phyloP scores from a whole-genome alignment of 2,329 filamentous ascomycete species.

The Bipolaris gigantea region DNA sequence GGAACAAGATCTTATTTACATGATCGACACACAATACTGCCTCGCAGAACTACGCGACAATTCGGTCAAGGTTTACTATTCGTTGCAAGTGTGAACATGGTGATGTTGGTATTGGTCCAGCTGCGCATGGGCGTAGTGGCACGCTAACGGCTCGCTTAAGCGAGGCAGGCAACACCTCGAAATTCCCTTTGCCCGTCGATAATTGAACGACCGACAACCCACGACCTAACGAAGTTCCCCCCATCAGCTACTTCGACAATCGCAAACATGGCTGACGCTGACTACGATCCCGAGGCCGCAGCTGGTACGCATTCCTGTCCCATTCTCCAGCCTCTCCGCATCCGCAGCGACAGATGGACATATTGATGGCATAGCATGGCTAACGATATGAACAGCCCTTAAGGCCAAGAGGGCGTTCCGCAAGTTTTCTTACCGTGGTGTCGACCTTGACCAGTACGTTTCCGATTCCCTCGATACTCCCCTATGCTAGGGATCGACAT shows the following conservation, averaged over 20 bases:
- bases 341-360: constrained; percentile 7
- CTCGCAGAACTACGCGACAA: not conserved
- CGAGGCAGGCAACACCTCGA: constrained; percentile 8
- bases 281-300: constrained; percentile 70
- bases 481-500: constrained; percentile 1
- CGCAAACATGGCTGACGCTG: constrained; percentile 81
- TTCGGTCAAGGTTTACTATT: not conserved
- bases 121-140: constrained; percentile 5
- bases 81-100: not conserved
- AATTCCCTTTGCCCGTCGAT: constrained; percentile 25
- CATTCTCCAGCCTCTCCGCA: constrained; percentile 15
- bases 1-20: too few species aligned
- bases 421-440: constrained; percentile 99
- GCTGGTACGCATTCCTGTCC: constrained; percentile 61
- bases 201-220: constrained; percentile 34
- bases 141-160: constrained; percentile 15
- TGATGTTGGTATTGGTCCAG: constrained; percentile 5
- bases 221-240: constrained; percentile 40
- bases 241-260: constrained; percentile 50
- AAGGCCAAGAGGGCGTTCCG: constrained; percentile 99
- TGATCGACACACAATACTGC: not conserved
- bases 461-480: constrained; percentile 7
- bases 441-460: constrained; percentile 98
- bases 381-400: constrained; percentile 66
- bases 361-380: constrained; percentile 20